Evolutionary conservation across 169 alveolate genomes (phyloP).

Genomic region (Plasmodium falciparum): DNA sequence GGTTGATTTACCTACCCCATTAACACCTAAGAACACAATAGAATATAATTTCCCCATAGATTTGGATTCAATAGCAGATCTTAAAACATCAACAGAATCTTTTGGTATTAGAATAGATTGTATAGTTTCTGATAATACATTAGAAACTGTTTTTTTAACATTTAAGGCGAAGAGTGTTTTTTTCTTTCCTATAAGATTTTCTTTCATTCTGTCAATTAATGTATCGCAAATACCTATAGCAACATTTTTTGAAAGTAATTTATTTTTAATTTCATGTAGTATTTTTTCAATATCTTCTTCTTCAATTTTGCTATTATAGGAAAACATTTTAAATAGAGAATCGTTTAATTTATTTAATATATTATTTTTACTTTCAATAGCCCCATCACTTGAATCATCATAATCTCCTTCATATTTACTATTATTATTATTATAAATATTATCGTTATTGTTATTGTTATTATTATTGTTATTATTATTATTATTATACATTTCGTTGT

Average conservation of each 20-base stretch:
- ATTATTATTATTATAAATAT: neutral
- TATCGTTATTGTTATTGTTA: too few relatives aligned
- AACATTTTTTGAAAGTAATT: slow-evolving; percentile 92
- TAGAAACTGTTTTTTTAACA: slow-evolving; percentile 89
- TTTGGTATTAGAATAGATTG: slow-evolving; percentile 93
- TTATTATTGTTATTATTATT: slow-evolving; percentile 11
- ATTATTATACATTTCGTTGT: slow-evolving; percentile 4
- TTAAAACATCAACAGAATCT: slow-evolving; percentile 90
- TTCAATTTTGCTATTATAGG: slow-evolving; percentile 88
- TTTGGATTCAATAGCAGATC: slow-evolving; percentile 93
- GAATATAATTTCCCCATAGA: slow-evolving; percentile 93
- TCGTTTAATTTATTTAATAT: slow-evolving; percentile 82
- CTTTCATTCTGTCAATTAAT: slow-evolving; percentile 89
- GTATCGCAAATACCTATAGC: slow-evolving; percentile 92
- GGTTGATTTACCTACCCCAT: slow-evolving; percentile 99
- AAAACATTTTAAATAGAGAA: slow-evolving; percentile 86
- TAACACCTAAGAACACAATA: slow-evolving; percentile 97
- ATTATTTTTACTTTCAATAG: slow-evolving; percentile 18
- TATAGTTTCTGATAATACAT: slow-evolving; percentile 89
- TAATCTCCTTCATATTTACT: slow-evolving; percentile 46
- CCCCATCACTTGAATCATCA: slow-evolving; percentile 68
- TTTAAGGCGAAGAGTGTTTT: slow-evolving; percentile 89
- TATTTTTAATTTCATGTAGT: slow-evolving; percentile 86
- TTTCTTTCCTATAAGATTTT: slow-evolving; percentile 88
- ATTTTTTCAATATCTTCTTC: slow-evolving; percentile 91